Evolutionary conservation across 1,284 basidiomycete genomes (phyloP).

Genomic region (Porodaedalea pini): DNA sequence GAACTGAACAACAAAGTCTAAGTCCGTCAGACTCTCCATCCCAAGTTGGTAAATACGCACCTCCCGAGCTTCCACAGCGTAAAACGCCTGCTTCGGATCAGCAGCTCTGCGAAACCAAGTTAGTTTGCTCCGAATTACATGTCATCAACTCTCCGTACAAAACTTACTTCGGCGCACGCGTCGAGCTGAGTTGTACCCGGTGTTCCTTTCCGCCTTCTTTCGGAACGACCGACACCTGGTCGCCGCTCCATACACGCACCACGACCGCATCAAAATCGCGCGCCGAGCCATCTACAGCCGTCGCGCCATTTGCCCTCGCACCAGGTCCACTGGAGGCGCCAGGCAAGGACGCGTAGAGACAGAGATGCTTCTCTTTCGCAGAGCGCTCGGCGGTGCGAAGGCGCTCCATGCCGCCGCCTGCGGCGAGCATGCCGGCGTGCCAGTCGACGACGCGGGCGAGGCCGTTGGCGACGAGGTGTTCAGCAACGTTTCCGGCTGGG

Average conservation of each 20-base stretch:
- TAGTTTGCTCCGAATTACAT: slow-evolving; percentile 15
- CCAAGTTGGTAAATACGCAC: slow-evolving; percentile 24
- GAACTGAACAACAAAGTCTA: slow-evolving; percentile 45
- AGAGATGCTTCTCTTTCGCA: slow-evolving; percentile 81
- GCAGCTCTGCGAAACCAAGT: slow-evolving; percentile 50
- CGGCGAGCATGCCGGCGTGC: slow-evolving; percentile 93
- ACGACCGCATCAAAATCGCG: slow-evolving; percentile 81
- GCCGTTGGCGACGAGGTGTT: slow-evolving; percentile 81
- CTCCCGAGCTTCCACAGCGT: slow-evolving; percentile 88
- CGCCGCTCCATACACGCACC: slow-evolving; percentile 86
- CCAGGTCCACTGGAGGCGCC: slow-evolving; percentile 29
- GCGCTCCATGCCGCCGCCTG: slow-evolving; percentile 77
- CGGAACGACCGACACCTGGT: slow-evolving; percentile 82
- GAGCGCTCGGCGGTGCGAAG: slow-evolving; percentile 80
- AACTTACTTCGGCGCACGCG: slow-evolving; percentile 77
- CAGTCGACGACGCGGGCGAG: slow-evolving; percentile 93
- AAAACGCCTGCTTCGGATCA: slow-evolving; percentile 86
- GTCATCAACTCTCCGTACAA: slow-evolving; percentile 4
- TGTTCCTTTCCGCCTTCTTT: slow-evolving; percentile 75
- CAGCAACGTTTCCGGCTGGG: slow-evolving; percentile 92
- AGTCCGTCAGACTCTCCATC: background rate
- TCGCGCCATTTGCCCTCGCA: slow-evolving; percentile 42
- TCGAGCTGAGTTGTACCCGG: slow-evolving; percentile 86
- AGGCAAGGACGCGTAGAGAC: slow-evolving; percentile 68
- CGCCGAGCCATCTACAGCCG: slow-evolving; percentile 40